Evolutionary conservation across 2,329 filamentous ascomycete genomes (phyloP), one percentile per base, ranked within the genome.

Genomic region (Lachnellula hyalina): DNA sequence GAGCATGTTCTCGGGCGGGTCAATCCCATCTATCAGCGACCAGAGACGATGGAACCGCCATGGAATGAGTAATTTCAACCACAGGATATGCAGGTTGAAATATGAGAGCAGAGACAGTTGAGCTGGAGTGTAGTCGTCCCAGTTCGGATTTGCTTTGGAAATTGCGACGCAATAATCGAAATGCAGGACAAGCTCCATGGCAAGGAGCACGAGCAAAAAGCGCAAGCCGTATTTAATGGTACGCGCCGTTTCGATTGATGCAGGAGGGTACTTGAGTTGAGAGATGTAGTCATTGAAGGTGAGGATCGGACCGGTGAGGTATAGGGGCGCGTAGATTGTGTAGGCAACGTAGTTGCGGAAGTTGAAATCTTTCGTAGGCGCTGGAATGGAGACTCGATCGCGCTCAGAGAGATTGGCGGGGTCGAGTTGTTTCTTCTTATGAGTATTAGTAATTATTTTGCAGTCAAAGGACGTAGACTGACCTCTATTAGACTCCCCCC

Each of bases 11-110:
- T 99, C 94, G 0, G 94, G 93, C 0, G 94, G 90, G 68, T 99
- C 94, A 63, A 99, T 84, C 58, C 89, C 90, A 70, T 99, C 94
- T 15, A 92, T 69, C 4, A 99, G 80, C 0, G 90, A 80, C 94
- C 94, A 99, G n/a, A 99, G 83, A 4, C 95, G 89, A 81, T 97
- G 97, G 71, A 97, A 87, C n/a, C 94, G 88, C 92, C 93, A 99
- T 0, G 94, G 94, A 7, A 99, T 83, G 4, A 99, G 84, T 1
- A 99, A 84, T 71, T 99, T 99, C 47, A 99, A 80, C 95, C 95
- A 99, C 71, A 99, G 95, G 68, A 96, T 84, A 74, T 96, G 90
- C 12, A 99, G 84, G 72, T 96, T 96, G 77, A 97, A 95, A 75
- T 88, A 96, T 38, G 90, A 94, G 12, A 99, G 81, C 75, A 99